Conservation (phyloP, 805 yeast genomes). For the Yamadazyma scolyti region DNA sequence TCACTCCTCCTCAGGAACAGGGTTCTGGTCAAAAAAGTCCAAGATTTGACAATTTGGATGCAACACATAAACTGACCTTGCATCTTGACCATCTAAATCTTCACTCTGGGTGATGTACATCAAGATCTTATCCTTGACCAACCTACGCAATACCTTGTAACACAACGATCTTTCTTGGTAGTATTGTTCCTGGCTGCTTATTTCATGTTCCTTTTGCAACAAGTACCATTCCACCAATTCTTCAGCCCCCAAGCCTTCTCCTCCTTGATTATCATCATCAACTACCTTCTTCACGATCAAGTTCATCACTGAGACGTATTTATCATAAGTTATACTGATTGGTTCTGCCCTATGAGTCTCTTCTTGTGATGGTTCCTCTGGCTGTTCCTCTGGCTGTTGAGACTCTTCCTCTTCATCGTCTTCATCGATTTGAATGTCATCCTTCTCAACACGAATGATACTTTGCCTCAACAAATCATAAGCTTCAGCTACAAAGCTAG, state of each 20-base stretch:
- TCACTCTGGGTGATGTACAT: conserved; percentile 48
- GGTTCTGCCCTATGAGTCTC: conserved; percentile 3
- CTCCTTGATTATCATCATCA: conserved; percentile 48
- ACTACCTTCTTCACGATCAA: conserved; percentile 62
- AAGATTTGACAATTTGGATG: conserved; percentile 85
- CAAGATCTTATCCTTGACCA: conserved; percentile 80
- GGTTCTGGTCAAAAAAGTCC: conserved; percentile 52
- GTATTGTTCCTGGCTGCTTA: conserved; percentile 67
- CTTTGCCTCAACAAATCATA: conserved; percentile 85
- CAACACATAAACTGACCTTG: conserved; percentile 34
- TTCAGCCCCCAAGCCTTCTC: conserved; percentile 63
- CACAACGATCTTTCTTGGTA: conserved; percentile 68
- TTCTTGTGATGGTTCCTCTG: conserved; percentile 9
- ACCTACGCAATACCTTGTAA: conserved; percentile 73
- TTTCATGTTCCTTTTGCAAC: conserved; percentile 63
- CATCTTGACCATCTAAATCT: conserved; percentile 13
- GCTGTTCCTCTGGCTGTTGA: conserved; percentile 18
- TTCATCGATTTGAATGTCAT: conserved; percentile 84
- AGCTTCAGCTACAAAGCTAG: conserved; percentile 88
- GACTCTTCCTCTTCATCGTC: conserved; percentile 32
- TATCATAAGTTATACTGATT: conserved; percentile 72
- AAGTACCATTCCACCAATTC: conserved; percentile 81
- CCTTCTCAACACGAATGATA: conserved; percentile 89
- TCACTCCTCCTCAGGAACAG: conserved; percentile 6
- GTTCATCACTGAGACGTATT: conserved; percentile 81